Conservation (phyloP, 2,329 filamentous ascomycete genomes). For the Aspergillus pseudonomiae region DNA sequence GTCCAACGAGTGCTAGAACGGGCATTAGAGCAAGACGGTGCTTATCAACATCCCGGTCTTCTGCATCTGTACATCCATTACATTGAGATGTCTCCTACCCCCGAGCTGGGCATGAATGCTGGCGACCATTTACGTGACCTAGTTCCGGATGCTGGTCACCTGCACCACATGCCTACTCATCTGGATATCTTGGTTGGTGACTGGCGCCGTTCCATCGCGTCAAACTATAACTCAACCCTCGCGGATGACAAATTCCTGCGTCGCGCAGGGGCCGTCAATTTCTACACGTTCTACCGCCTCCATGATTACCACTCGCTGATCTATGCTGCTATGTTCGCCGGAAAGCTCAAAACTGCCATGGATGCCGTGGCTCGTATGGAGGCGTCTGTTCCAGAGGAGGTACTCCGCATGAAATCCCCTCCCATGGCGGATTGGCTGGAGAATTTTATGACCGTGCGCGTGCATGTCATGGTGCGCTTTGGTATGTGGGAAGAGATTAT, state of each 20-base stretch:
- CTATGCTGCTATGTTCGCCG: constrained; percentile 64
- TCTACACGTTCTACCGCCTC: constrained; percentile 73
- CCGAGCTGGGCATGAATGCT: constrained; percentile 62
- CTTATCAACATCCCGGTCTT: constrained; percentile 65
- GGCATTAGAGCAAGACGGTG: constrained; percentile 55
- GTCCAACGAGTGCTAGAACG: constrained; percentile 60
- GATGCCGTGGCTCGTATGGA: constrained; percentile 63
- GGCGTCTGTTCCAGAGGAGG: constrained; percentile 60
- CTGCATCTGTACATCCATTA: constrained; percentile 75
- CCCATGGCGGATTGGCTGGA: constrained; percentile 82
- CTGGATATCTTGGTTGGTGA: constrained; percentile 72
- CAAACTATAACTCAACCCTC: constrained; percentile 65
- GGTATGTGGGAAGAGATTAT: constrained; percentile 70
- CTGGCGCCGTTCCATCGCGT: constrained; percentile 65
- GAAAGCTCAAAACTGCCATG: constrained; percentile 63
- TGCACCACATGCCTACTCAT: constrained; percentile 75
- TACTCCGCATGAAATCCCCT: constrained; percentile 66
- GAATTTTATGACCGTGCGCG: constrained; percentile 65
- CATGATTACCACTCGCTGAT: constrained; percentile 74
- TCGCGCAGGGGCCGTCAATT: constrained; percentile 63
- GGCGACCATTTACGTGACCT: constrained; percentile 72
- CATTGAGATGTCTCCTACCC: constrained; percentile 72
- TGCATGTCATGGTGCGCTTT: constrained; percentile 72
- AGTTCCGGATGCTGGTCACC: constrained; percentile 68
- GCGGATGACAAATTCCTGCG: constrained; percentile 68